A percentile compares a stretch with the other conserved stretches of the same genome.
Conservation (phyloP, 345 rosid genomes). For the Bruguiera gymnorhiza region DNA sequence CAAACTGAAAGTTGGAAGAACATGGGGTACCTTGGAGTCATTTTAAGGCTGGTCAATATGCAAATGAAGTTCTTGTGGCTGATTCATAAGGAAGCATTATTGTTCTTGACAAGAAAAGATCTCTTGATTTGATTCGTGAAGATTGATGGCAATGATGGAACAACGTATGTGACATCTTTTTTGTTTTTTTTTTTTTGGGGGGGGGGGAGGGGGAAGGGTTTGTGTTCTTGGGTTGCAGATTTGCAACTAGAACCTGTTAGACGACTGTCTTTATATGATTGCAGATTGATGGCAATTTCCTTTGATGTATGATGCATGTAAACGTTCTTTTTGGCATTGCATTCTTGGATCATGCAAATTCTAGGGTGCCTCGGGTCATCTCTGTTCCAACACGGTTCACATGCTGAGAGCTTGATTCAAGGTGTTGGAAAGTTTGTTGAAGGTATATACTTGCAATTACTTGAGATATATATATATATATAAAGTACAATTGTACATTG, state of each 20-base stretch:
- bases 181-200: neutral
- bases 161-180: neutral
- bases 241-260: neutral
- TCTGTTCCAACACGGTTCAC: too few relatives aligned
- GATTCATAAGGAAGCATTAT: slow-evolving; percentile 21
- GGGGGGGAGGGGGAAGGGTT: neutral
- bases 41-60: slow-evolving; percentile 39
- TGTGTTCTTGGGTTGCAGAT: slow-evolving; percentile 2
- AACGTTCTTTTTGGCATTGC: too few relatives aligned
- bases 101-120: slow-evolving; percentile 2
- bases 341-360: too few relatives aligned
- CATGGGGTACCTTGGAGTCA: slow-evolving; percentile 90
- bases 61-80: slow-evolving; percentile 20
- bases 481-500: too few relatives aligned
- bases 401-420: too few relatives aligned
- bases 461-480: too few relatives aligned
- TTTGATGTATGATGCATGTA: too few relatives aligned
- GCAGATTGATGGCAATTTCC: too few relatives aligned
- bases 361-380: too few relatives aligned
- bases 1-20: slow-evolving; percentile 82
- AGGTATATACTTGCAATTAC: too few relatives aligned
- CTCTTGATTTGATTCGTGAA: slow-evolving; percentile 4
- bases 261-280: too few relatives aligned
- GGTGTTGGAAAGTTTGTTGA: too few relatives aligned
- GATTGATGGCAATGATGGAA: slow-evolving; percentile 13